Base-by-base conservation (phyloP, 2,329 filamentous ascomycete species). In the Stromatinia cepivora region DNA sequence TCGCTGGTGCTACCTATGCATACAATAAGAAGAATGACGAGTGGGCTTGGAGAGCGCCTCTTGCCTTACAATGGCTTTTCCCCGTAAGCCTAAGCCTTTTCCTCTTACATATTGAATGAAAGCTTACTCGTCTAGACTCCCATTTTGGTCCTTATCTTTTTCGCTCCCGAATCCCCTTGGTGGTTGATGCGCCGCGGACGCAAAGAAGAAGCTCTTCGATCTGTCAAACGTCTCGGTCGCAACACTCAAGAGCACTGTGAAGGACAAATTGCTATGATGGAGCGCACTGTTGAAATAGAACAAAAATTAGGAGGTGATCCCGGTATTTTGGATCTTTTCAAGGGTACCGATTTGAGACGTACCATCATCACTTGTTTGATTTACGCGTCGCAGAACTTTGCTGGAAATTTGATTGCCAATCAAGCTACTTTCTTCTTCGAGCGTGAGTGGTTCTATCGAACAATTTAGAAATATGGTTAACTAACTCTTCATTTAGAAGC, bases 351-450 rank as follows among this genome's bases (percentile, higher is more conserved):
- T 74, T 79, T 78, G 56, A 82, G 83, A 78, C 85, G 86, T 63
- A 88, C 86, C 2, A 75, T 84, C 57, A 88, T 88, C 73, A 83
- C 85, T 20, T 87, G 84, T 72, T 80, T 82, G 81, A 82, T 87
- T 25, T 88, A 88, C 77, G 83, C 84, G 5, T 81, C 86, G 50
- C 86, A 88, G 79, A 88, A 88, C 73, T 79, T 89, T 28, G 85
- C 86, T 1, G 87, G 87, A 74, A 88, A 88, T 73, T 79, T 88
- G 54, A 88, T 89, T 72, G 87, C 87, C 75, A 88, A 88, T 74
- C 86, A 88, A 75, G 85, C 86, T 46, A 84, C 85, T 66, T 88
- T 84, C 78, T 89, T 89, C 79, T 89, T 89, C 76, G 15, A 53
- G 77, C 75, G 75, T 77, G 42, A 75, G 75, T 74, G 34, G 4